These are phyloP conservation scores for Artemisia argyi DNA, from an alignment of 129 eudicot species.

Conservation along the genomic window DNA sequence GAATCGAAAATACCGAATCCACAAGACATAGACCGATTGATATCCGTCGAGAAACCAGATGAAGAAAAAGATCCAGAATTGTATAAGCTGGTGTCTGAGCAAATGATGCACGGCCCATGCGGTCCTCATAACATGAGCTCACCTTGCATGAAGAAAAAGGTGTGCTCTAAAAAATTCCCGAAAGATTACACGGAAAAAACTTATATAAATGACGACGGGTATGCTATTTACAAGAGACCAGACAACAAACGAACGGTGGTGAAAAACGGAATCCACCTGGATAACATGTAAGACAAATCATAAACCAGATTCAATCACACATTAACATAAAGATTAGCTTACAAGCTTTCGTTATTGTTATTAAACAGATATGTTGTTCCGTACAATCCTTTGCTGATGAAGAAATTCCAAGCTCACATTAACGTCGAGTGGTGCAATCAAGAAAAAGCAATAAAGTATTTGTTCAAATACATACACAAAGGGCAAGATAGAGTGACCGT, in stretches of 20 bases:
- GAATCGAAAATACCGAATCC: background rate
- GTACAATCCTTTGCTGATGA: background rate
- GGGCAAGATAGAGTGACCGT: background rate
- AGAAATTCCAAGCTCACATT: background rate
- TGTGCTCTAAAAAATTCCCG: background rate
- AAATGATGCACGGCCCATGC: slow-evolving; percentile 4
- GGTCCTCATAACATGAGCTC: background rate
- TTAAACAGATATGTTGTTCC: background rate
- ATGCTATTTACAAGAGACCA: background rate
- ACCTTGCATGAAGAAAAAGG: background rate
- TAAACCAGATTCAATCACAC: too few species aligned
- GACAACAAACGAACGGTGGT: background rate
- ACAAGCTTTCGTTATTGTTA: background rate
- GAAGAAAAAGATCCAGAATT: background rate
- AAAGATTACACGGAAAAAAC: background rate
- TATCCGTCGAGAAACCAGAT: background rate
- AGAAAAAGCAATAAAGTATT: background rate
- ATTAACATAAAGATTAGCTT: background rate
- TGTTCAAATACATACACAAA: background rate
- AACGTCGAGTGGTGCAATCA: background rate
- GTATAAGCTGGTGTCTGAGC: background rate
- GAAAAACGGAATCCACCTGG: background rate
- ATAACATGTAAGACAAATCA: background rate
- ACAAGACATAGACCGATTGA: background rate
- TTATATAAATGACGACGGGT: background rate